These are phyloP conservation scores for Fraxinus sp. DNA, from an alignment of 305 asterid genomes.

Conservation along the genomic window DNA sequence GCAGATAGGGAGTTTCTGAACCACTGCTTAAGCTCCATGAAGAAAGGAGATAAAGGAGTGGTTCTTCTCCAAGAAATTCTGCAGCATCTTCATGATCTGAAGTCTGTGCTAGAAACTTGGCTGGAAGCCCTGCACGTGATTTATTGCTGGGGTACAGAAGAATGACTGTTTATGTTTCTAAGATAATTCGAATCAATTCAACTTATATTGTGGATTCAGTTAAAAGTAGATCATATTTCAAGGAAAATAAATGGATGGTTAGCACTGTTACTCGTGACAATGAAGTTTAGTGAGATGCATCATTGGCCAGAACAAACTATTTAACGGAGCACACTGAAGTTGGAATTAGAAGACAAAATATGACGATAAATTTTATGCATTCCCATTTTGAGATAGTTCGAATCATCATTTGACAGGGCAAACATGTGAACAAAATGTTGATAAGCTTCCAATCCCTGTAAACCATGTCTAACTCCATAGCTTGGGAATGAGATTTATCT, in stretches of 20 bases:
- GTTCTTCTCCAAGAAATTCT: conserved; percentile 65
- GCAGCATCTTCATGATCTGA: conserved; percentile 66
- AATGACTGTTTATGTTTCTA: background rate
- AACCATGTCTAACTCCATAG: conserved; percentile 31
- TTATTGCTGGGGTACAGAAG: background rate
- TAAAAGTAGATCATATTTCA: background rate
- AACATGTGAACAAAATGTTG: background rate
- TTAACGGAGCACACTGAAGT: background rate
- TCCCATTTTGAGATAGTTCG: background rate
- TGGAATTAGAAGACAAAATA: background rate
- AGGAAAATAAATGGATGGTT: background rate
- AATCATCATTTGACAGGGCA: background rate
- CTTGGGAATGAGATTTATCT: conserved; percentile 29
- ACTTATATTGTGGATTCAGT: background rate
- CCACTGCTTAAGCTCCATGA: conserved; percentile 63
- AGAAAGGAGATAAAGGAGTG: conserved; percentile 62
- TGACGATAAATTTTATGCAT: background rate
- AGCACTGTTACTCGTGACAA: background rate
- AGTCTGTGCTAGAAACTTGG: conserved; percentile 33
- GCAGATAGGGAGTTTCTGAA: conserved; percentile 63
- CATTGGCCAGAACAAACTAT: background rate
- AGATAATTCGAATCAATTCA: background rate
- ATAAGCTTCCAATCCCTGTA: conserved; percentile 18
- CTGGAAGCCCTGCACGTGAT: conserved; percentile 28
- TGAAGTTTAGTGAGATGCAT: background rate